A percentile compares a stretch with the other conserved stretches of the same genome.
phyloP scores from a whole-genome alignment of 768 basidiomycete species.

The Peribolospora baueri region DNA sequence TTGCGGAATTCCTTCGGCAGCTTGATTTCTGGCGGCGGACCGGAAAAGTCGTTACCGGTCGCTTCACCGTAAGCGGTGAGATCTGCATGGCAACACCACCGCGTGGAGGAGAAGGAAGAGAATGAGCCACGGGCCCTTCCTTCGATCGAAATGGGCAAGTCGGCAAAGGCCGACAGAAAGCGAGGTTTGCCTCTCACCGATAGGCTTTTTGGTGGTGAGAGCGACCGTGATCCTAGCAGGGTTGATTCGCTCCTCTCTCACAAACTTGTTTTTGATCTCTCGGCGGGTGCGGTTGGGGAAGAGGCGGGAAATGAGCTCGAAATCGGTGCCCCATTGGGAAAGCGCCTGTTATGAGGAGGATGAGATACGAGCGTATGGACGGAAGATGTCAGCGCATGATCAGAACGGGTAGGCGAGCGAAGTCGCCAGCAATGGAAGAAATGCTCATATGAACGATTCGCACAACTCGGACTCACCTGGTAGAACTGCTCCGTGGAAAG shows the following conservation, averaged over 20 bases:
- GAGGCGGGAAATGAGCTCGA: constrained; percentile 67
- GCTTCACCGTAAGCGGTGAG: too few relatives aligned
- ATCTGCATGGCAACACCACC: too few relatives aligned
- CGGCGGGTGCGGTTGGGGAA: constrained; percentile 65
- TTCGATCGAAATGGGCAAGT: too few relatives aligned
- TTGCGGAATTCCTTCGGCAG: too few relatives aligned
- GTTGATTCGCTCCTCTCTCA: constrained; percentile 62
- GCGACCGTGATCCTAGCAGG: constrained; percentile 47
- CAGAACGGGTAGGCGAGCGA: background rate
- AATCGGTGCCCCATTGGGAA: constrained; percentile 72
- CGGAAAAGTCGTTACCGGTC: too few relatives aligned
- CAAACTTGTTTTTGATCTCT: constrained; percentile 82
- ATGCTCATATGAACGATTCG: background rate
- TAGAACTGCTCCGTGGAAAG: constrained; percentile 76
- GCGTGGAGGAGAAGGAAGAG: too few relatives aligned
- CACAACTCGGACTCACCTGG: constrained; percentile 30
- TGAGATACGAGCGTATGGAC: constrained; percentile 1
- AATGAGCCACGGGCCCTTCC: too few relatives aligned
- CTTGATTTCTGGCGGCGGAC: too few relatives aligned
- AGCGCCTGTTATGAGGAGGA: constrained; percentile 36
- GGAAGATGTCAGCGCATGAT: background rate
- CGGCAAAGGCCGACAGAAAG: too few relatives aligned
- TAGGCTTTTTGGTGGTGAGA: constrained; percentile 26
- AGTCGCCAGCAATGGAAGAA: background rate
- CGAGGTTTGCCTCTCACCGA: too few relatives aligned